Evolutionary conservation across 768 basidiomycete species (phyloP), one percentile per base, ranked within the genome.

Genomic region (Termitomyces sp.): DNA sequence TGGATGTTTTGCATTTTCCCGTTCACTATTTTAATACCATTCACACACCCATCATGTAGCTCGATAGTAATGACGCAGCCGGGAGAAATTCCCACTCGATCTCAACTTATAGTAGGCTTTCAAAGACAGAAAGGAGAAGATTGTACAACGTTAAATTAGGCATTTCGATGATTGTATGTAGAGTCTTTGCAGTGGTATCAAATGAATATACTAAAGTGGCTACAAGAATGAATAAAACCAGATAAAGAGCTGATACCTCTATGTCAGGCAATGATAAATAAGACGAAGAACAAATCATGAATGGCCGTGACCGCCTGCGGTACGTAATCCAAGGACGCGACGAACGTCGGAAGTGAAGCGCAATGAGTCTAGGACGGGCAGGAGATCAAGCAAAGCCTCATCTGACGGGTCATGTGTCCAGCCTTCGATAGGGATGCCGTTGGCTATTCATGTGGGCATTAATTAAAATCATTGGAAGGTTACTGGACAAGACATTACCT

Each of bases 331-430:
- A 51, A 99, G 80, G 24, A 98, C 89, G 62, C 89, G 83, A 63
- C 97, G 84, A 42, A 99, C 97, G 70, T 99, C 97, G 57, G 86
- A 88, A 12, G 95, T 97, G 73, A 99, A 99, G 37, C 97, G 84
- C 60, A 99, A 75, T 48, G 94, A 96, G 72, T 99, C 97, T 54
- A 99, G 84, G 54, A 99, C 88, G 20, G 97, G 97, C 26, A 99
- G 76, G 51, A 98, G 82, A 75, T 98, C 95, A 56, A 99, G 86
- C 56, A 99, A 77, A 22, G 96, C 97, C 73, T 98, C 93, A 75
- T 99, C 97, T 59, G 87, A 85, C 33, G 93, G 95, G 73, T 99
- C 97, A 59, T 94, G 88, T 24, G 94, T 98, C 97, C 97, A 98
- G 50, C 97, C 97, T 79, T 98, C 96, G 73, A 99, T 93, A 34